phyloP scores from a whole-genome alignment of 169 alveolate genomes.

The Cryptosporidium tyzzeri region DNA sequence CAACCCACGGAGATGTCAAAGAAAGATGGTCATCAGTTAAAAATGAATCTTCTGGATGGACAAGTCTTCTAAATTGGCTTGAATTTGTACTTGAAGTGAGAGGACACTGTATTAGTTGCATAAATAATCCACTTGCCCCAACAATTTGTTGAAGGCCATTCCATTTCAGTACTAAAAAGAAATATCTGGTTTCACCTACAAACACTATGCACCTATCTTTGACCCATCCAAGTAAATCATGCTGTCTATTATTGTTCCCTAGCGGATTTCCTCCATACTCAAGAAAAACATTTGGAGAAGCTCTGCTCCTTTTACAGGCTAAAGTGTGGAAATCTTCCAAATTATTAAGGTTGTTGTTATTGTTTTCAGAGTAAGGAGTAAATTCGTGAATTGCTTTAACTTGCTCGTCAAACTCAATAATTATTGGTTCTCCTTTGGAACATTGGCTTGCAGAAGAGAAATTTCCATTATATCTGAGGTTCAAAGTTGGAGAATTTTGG shows the following conservation, averaged over 20 bases:
- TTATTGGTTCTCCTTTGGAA: conserved; percentile 58
- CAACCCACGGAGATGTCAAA: conserved; percentile 74
- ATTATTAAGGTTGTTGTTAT: neutral
- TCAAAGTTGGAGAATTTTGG: neutral
- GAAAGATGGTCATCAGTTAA: conserved; percentile 11
- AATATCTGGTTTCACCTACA: conserved; percentile 52
- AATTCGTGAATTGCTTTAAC: conserved; percentile 50
- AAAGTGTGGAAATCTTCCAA: conserved; percentile 10
- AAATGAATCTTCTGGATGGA: conserved; percentile 74
- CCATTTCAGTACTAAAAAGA: conserved; percentile 34
- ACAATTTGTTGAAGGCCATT: conserved; percentile 60
- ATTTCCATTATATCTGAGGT: conserved; percentile 55
- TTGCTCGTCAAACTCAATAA: conserved; percentile 43
- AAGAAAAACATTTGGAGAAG: conserved; percentile 31
- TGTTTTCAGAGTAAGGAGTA: neutral
- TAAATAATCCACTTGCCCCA: conserved; percentile 71
- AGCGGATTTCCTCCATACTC: conserved; percentile 48
- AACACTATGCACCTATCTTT: conserved; percentile 43
- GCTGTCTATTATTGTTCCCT: conserved; percentile 6
- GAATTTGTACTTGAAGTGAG: neutral
- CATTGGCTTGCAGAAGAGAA: neutral
- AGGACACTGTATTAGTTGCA: conserved; percentile 44
- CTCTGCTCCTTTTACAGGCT: neutral
- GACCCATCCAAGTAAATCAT: conserved; percentile 70
- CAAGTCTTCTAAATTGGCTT: conserved; percentile 33